A percentile compares a stretch with the other conserved stretches of the same genome.
phyloP scores from a whole-genome alignment of 2,329 filamentous ascomycete genomes.

The Fusarium odoratissimum region DNA sequence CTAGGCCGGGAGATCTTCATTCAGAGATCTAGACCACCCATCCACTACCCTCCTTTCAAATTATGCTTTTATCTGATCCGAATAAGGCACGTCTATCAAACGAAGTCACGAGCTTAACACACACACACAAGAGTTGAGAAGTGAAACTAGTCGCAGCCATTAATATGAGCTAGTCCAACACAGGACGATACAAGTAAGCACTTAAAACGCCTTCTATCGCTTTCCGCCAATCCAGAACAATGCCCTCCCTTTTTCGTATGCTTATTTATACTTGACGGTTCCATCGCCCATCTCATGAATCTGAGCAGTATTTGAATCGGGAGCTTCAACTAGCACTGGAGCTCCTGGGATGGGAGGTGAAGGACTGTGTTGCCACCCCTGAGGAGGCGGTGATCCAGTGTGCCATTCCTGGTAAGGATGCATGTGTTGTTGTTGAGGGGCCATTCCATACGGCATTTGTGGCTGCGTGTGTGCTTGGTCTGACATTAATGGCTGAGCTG shows the following conservation, averaged over 20 bases:
- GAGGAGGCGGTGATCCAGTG: slow-evolving; percentile 1
- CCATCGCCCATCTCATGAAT: slow-evolving; percentile 20
- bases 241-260: background rate
- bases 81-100: background rate
- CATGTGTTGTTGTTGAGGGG: slow-evolving; percentile 3
- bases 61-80: background rate
- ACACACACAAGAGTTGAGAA: background rate
- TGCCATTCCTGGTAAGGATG: slow-evolving; percentile 24
- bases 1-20: background rate
- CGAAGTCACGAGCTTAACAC: background rate
- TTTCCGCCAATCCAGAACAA: background rate
- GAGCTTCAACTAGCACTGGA: slow-evolving; percentile 13
- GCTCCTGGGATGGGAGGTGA: background rate
- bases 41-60: background rate
- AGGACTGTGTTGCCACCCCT: slow-evolving; percentile 13
- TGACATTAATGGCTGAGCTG: slow-evolving; percentile 8
- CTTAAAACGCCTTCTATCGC: slow-evolving; percentile 4
- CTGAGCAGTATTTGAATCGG: slow-evolving; percentile 1
- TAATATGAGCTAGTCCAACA: background rate
- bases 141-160: background rate
- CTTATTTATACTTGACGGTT: slow-evolving; percentile 1
- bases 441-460: slow-evolving; percentile 16
- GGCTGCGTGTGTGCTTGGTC: slow-evolving; percentile 7
- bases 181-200: slow-evolving; percentile 11
- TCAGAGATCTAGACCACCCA: background rate